Conservation (phyloP, 495 filamentous ascomycete genomes). For the Aspergillus hancockii region DNA sequence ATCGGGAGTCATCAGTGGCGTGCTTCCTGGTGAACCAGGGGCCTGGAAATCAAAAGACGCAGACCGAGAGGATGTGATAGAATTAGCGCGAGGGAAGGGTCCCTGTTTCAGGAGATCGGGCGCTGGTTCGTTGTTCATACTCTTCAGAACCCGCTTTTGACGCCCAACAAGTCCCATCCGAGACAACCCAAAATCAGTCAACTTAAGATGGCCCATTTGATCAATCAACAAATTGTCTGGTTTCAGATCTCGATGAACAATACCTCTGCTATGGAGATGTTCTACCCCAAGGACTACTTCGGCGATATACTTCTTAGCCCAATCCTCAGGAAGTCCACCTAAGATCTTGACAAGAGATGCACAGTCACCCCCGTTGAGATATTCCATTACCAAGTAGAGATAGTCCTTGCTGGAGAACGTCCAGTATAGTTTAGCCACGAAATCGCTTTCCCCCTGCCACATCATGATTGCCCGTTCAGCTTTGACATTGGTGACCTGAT, state of each 20-base stretch:
- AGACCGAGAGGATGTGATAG: slow-evolving; percentile 90
- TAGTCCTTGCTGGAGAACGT: slow-evolving; percentile 99
- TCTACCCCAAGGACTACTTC: slow-evolving; percentile 95
- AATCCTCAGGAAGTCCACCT: slow-evolving; percentile 89
- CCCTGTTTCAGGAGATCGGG: slow-evolving; percentile 92
- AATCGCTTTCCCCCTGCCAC: slow-evolving; percentile 99
- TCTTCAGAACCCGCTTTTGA: slow-evolving; percentile 88
- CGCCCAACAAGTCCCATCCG: slow-evolving; percentile 96
- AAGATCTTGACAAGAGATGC: slow-evolving; percentile 94
- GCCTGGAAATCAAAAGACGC: slow-evolving; percentile 91
- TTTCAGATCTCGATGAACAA: slow-evolving; percentile 95
- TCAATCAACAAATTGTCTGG: slow-evolving; percentile 97
- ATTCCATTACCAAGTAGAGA: slow-evolving; percentile 98
- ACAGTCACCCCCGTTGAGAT: slow-evolving; percentile 95
- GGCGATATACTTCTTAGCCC: slow-evolving; percentile 94
- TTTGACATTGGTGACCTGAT: slow-evolving; percentile 98
- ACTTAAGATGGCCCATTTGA: slow-evolving; percentile 91
- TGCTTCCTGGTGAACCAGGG: slow-evolving; percentile 73
- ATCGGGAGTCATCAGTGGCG: slow-evolving; percentile 87
- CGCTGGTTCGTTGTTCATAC: slow-evolving; percentile 68
- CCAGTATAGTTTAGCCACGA: slow-evolving; percentile 98
- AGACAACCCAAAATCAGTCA: slow-evolving; percentile 96
- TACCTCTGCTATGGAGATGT: slow-evolving; percentile 89
- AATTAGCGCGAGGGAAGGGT: slow-evolving; percentile 81
- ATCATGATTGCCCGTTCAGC: slow-evolving; percentile 99